A percentile compares a stretch with the other conserved stretches of the same genome.
phyloP scores from a whole-genome alignment of 2,329 filamentous ascomycete genomes.

The Sclerotinia borealis region DNA sequence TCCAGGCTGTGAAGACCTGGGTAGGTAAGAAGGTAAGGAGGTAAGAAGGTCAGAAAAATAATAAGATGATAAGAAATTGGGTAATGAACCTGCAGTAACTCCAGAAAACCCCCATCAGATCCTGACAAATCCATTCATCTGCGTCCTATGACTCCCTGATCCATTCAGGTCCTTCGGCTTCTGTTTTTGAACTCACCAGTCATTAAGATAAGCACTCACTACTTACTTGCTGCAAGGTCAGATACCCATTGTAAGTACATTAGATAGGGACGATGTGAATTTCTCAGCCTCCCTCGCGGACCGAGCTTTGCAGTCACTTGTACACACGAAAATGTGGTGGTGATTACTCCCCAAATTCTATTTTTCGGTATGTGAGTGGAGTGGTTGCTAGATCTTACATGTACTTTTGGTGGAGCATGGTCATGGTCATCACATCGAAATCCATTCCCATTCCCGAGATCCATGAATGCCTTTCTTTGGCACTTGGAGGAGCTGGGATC shows the following conservation, averaged over 20 bases:
- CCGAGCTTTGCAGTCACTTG: neutral
- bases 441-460: neutral
- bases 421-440: neutral
- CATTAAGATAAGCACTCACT: neutral
- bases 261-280: neutral
- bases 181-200: neutral
- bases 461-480: neutral
- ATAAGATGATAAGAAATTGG: neutral
- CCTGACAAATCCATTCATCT: conserved; percentile 6
- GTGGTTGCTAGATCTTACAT: neutral
- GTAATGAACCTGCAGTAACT: neutral
- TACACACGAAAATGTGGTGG: neutral
- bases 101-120: neutral
- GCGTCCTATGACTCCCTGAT: neutral
- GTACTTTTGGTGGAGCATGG: neutral
- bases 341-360: neutral
- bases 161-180: neutral
- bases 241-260: neutral
- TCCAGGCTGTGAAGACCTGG: neutral
- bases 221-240: neutral
- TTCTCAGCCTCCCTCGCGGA: neutral
- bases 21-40: neutral
- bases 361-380: neutral
- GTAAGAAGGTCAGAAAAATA: no score
- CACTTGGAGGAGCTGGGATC: neutral